Base-by-base conservation (phyloP, 225 moss, liverwort and hornwort genomes). In the Sphagnum tenellum region DNA sequence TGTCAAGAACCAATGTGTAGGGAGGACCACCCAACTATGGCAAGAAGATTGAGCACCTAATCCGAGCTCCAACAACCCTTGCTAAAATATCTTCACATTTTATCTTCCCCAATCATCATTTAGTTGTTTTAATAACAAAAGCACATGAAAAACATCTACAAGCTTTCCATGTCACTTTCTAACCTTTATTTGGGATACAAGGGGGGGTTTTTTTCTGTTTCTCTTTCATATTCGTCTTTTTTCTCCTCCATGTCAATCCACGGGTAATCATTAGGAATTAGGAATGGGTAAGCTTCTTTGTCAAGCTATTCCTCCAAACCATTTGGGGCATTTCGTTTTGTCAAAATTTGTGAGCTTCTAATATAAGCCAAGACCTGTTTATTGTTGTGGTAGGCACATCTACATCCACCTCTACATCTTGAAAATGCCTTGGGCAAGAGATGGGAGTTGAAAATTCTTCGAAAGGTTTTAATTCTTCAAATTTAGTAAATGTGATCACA, bases 221-320 rank as follows among this genome's bases (percentile, higher is more conserved):
- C 89, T 95, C 75, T 95, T 91, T 49, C 89, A 87, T 89, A 95
- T 81, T 4, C 94, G 85, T 13, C 94, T 79, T 95, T 95, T 81
- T 91, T 95, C 72, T 95, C 94, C 44, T 89, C 91, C 85, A 91
- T 86, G 67, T 95, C 94, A 57, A 95, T 86, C 94, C 94, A 95
- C 3, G 74, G 77, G 48, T 95, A 95, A 62, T 78, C 86, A 45
- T 78, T 69, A 2, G 94, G 94, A 69, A 95, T 52, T 9, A 87
- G 62, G 63, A 98, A 98, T 2, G 96, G 96, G 67, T 98, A 92
- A 45, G 74, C 80, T 46, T 98, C 96, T 47, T 93, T 89, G 46
- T 87, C 96, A 66, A 70, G 45, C 9, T 82, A 83, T 56, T 98
- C 93, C 77, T 93, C 91, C 66, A 86, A 58, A 65, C 67, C 71